phyloP scores from a whole-genome alignment of 371 early-diverging fungal species.

The Massospora cicadina region DNA sequence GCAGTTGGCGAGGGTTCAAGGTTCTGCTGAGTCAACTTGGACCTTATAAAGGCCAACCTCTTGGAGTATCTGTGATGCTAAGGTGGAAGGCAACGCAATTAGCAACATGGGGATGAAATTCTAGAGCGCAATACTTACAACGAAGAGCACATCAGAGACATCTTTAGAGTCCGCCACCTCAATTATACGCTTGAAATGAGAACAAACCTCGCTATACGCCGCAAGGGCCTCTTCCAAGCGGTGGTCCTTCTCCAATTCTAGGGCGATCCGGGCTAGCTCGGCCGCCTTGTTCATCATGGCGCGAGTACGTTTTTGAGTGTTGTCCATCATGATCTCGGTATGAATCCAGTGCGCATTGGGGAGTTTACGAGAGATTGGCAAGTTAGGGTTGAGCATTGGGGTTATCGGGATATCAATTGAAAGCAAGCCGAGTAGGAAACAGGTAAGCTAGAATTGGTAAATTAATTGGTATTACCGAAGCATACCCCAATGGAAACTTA shows the following conservation, averaged over 20 bases:
- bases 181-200: slow-evolving; percentile 1
- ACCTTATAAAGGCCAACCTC: background rate
- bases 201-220: slow-evolving; percentile 6
- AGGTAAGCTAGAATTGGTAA: no score
- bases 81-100: no score
- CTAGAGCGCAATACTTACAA: background rate
- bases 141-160: background rate
- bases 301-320: background rate
- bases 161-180: slow-evolving; percentile 4
- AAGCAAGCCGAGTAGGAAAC: no score
- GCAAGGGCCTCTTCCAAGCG: slow-evolving; percentile 1
- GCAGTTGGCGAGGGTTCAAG: background rate
- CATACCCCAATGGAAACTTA: no score
- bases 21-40: background rate
- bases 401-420: no score
- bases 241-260: slow-evolving; percentile 4
- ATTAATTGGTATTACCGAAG: no score
- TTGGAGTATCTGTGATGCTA: slow-evolving; percentile 7
- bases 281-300: slow-evolving; percentile 4
- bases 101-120: no score
- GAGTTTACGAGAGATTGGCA: background rate
- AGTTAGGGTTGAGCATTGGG: background rate
- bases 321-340: background rate
- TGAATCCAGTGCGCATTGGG: background rate
- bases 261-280: background rate